A percentile compares a stretch with the other conserved stretches of the same genome.
These are phyloP conservation scores for Hypoxylon fragiforme DNA, from an alignment of 495 filamentous ascomycete genomes.

Conservation along the genomic window DNA sequence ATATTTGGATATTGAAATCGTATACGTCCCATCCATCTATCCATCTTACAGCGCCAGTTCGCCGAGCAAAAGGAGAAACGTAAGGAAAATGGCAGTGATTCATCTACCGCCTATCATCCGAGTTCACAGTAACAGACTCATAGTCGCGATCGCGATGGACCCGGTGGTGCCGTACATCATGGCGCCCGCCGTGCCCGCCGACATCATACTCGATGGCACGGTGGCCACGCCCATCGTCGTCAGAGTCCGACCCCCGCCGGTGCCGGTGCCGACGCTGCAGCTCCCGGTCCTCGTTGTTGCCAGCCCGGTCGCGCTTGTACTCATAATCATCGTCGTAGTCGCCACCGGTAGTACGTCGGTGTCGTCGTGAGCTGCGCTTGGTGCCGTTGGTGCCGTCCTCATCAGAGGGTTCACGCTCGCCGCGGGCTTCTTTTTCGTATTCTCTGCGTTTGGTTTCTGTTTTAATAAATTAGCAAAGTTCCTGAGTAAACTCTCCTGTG, in stretches of 20 bases:
- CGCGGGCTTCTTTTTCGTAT: slow-evolving; percentile 36
- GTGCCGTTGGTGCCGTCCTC: too few species aligned
- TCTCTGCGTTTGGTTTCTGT: slow-evolving; percentile 46
- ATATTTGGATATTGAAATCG: too few species aligned
- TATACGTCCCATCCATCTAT: background rate
- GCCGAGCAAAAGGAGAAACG: too few species aligned
- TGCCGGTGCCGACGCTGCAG: slow-evolving; percentile 29
- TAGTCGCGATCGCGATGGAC: slow-evolving; percentile 27
- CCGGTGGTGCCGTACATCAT: slow-evolving; percentile 17
- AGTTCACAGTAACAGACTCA: slow-evolving; percentile 15
- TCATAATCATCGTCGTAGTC: slow-evolving; percentile 32
- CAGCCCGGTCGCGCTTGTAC: slow-evolving; percentile 33
- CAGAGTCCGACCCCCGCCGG: slow-evolving; percentile 24
- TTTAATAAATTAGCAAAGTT: too few species aligned
- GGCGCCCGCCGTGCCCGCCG: background rate
- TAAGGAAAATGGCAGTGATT: too few species aligned
- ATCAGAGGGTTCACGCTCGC: slow-evolving; percentile 9
- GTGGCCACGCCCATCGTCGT: slow-evolving; percentile 24
- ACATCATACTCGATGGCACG: slow-evolving; percentile 33
- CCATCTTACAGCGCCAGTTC: too few species aligned
- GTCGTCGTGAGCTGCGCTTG: slow-evolving; percentile 10
- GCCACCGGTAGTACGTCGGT: background rate
- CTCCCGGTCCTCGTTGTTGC: slow-evolving; percentile 37
- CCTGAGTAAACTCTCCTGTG: too few species aligned
- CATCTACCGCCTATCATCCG: slow-evolving; percentile 27